phyloP scores from a whole-genome alignment of 2,329 filamentous ascomycete genomes.

The Arachnomyces sp. region DNA sequence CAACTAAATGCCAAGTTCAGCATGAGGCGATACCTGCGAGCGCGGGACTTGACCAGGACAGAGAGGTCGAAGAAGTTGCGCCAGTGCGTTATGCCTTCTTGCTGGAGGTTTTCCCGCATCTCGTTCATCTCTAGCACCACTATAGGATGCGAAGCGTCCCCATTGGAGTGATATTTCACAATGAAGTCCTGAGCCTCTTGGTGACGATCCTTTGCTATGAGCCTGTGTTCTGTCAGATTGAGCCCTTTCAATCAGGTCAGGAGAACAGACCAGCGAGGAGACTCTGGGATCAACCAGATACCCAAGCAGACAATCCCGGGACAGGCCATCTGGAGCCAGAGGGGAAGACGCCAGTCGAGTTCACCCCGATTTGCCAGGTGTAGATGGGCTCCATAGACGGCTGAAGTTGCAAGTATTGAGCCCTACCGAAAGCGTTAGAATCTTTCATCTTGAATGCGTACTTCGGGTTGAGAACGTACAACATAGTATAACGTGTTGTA shows the following conservation, averaged over 20 bases:
- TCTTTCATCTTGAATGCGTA: neutral
- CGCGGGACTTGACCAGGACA: constrained; percentile 27
- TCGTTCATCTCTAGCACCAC: constrained; percentile 37
- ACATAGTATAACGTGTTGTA: constrained; percentile 19
- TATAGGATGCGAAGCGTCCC: constrained; percentile 32
- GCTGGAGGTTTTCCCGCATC: constrained; percentile 28
- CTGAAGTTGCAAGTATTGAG: constrained; percentile 10
- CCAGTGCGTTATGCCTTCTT: constrained; percentile 28
- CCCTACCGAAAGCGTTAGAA: constrained; percentile 1
- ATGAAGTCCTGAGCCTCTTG: constrained; percentile 28
- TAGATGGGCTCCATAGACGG: constrained; percentile 8
- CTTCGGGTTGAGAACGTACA: neutral
- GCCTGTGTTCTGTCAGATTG: constrained; percentile 10
- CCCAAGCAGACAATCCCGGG: constrained; percentile 10
- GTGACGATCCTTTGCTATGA: constrained; percentile 13
- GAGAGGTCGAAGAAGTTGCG: constrained; percentile 31
- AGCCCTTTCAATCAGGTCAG: neutral
- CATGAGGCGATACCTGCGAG: constrained; percentile 30
- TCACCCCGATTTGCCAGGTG: constrained; percentile 4
- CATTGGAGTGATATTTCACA: constrained; percentile 35
- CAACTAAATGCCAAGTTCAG: constrained; percentile 35
- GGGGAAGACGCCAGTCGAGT: constrained; percentile 10
- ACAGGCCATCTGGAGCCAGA: constrained; percentile 12
- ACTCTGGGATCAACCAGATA: constrained; percentile 19
- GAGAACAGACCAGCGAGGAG: constrained; percentile 20